Percentiles rank a stretch among this genome's conserved stretches.
Evolutionary conservation across 768 basidiomycete genomes (phyloP).

Genomic region (Cyathus striatus): DNA sequence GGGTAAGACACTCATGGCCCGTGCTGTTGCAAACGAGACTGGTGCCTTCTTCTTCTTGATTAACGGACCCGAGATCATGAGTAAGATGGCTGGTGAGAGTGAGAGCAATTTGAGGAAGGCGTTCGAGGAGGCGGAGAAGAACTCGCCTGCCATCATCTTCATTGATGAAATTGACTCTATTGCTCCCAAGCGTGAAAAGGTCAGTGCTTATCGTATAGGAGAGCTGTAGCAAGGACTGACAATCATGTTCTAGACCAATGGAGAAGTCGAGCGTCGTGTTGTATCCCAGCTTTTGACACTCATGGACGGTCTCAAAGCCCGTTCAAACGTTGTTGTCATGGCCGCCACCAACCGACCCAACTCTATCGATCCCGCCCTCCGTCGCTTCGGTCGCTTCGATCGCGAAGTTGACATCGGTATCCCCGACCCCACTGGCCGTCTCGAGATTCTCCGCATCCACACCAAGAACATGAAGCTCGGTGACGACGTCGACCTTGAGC

Average conservation of each 20-base stretch:
- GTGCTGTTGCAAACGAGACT: slow-evolving; percentile 98
- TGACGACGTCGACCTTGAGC: slow-evolving; percentile 97
- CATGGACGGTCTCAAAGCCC: slow-evolving; percentile 98
- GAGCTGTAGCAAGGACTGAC: background rate
- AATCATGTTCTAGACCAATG: slow-evolving; percentile 69
- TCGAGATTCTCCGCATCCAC: slow-evolving; percentile 98
- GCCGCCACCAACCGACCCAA: slow-evolving; percentile 98
- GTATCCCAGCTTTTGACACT: slow-evolving; percentile 97
- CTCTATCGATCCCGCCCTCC: slow-evolving; percentile 97
- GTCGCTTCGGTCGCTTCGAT: slow-evolving; percentile 99
- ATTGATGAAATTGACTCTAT: slow-evolving; percentile 99
- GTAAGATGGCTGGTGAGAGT: slow-evolving; percentile 99
- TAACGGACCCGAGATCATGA: slow-evolving; percentile 99
- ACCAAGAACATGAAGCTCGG: slow-evolving; percentile 99
- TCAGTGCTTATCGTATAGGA: slow-evolving; percentile 23
- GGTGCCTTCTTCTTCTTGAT: slow-evolving; percentile 99
- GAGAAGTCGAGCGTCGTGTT: slow-evolving; percentile 98
- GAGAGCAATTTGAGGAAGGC: slow-evolving; percentile 98
- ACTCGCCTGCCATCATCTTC: slow-evolving; percentile 99
- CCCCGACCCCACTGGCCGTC: slow-evolving; percentile 97
- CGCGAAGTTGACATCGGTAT: slow-evolving; percentile 99
- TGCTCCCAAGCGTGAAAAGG: slow-evolving; percentile 99
- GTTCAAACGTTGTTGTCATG: slow-evolving; percentile 99
- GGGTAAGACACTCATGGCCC: slow-evolving; percentile 99
- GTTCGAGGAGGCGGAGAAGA: slow-evolving; percentile 99